phyloP scores from a whole-genome alignment of 2,329 filamentous ascomycete species.

The Tolypocladium endophyticum region DNA sequence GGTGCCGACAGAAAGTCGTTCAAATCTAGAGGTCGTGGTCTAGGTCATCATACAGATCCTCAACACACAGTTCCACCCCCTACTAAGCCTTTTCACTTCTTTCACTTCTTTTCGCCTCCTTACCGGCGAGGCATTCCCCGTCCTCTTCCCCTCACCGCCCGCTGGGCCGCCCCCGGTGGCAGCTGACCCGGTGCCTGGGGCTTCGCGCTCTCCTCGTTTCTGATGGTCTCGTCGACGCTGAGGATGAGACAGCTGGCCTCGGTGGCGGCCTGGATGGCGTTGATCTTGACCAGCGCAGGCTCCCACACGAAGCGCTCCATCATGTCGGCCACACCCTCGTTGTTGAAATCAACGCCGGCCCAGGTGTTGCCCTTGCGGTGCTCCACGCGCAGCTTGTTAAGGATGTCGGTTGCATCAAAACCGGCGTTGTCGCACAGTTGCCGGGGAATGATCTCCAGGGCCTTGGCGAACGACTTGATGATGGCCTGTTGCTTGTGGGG shows the following conservation, averaged over 20 bases:
- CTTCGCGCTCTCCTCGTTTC: constrained; percentile 84
- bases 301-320: constrained; percentile 97
- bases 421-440: constrained; percentile 98
- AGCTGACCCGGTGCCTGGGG: constrained; percentile 73
- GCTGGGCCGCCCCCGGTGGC: constrained; percentile 75
- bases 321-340: constrained; percentile 90
- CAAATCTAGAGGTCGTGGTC: constrained; percentile 13
- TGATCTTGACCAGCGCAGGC: constrained; percentile 89
- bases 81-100: constrained; percentile 1
- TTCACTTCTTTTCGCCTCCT: constrained; percentile 2
- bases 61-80: constrained; percentile 10
- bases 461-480: constrained; percentile 96
- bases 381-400: constrained; percentile 92
- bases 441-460: constrained; percentile 89
- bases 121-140: constrained; percentile 83
- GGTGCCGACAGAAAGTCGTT: not conserved
- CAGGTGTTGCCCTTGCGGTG: constrained; percentile 87
- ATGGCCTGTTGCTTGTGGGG: constrained; percentile 93
- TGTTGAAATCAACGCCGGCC: constrained; percentile 91
- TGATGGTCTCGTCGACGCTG: constrained; percentile 96
- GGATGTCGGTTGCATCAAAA: constrained; percentile 95
- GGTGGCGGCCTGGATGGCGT: constrained; percentile 90
- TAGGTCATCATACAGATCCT: constrained; percentile 26
- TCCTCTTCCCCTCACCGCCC: constrained; percentile 73
- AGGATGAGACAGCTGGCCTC: constrained; percentile 94